Conservation (phyloP, 768 basidiomycete species). For the Kwoniella bestiolae region DNA sequence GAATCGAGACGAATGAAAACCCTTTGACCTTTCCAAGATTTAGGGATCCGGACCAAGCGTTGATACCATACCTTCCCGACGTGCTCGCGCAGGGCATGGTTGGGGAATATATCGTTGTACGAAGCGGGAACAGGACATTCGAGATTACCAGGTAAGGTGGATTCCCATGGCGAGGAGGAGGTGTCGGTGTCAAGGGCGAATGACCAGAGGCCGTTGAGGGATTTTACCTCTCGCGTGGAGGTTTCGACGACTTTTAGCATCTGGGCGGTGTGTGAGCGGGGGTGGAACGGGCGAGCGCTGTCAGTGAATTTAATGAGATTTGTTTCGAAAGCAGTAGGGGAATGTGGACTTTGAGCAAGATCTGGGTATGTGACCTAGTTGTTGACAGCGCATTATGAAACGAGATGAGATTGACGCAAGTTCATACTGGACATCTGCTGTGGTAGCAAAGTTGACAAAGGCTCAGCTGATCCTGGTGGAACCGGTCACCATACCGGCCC, state of each 20-base stretch:
- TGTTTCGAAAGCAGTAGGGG: too few species aligned
- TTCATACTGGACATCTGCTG: too few species aligned
- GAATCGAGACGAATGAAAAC: slow-evolving; percentile 39
- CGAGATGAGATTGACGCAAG: too few species aligned
- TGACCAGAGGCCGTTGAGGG: slow-evolving; percentile 39
- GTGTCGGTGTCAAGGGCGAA: slow-evolving; percentile 29
- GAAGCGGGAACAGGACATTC: slow-evolving; percentile 46
- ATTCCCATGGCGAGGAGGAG: slow-evolving; percentile 24
- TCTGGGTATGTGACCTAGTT: too few species aligned
- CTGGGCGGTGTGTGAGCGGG: not conserved
- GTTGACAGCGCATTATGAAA: too few species aligned
- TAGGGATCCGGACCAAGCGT: slow-evolving; percentile 26
- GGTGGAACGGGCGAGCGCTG: too few species aligned
- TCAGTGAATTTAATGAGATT: too few species aligned
- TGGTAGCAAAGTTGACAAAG: too few species aligned
- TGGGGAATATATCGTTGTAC: slow-evolving; percentile 45
- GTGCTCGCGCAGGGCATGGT: slow-evolving; percentile 34
- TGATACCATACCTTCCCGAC: slow-evolving; percentile 48
- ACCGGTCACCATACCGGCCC: too few species aligned
- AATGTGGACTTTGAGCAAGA: too few species aligned
- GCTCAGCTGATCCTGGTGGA: too few species aligned
- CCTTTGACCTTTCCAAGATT: slow-evolving; percentile 27
- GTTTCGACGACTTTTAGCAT: slow-evolving; percentile 40
- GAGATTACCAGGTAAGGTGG: slow-evolving; percentile 30
- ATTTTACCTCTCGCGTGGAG: slow-evolving; percentile 32